phyloP scores from a whole-genome alignment of 176 grass and related monocot species.

The Phoenix dactylifera region DNA sequence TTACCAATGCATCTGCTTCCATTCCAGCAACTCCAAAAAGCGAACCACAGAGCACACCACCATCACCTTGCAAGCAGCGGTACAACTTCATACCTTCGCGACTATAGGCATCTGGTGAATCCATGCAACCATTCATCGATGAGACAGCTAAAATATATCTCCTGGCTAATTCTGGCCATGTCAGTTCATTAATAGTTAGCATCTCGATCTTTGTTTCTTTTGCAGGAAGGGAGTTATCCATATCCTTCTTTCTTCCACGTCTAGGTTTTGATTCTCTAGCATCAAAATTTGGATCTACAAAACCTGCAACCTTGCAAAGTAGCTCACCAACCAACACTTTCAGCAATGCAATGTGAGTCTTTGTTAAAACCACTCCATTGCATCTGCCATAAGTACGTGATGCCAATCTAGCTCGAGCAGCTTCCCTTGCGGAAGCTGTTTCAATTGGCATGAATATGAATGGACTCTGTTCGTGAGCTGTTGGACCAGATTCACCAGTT shows the following conservation, averaged over 20 bases:
- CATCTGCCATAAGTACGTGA: constrained; percentile 61
- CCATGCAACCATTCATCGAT: constrained; percentile 57
- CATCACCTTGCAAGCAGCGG: constrained; percentile 89
- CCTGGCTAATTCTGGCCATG: constrained; percentile 90
- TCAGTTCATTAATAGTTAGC: constrained; percentile 75
- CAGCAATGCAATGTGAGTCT: constrained; percentile 62
- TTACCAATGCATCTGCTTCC: constrained; percentile 95
- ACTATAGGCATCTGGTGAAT: constrained; percentile 74
- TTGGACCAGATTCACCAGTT: constrained; percentile 39
- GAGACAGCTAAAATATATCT: constrained; percentile 84
- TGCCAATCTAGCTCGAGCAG: constrained; percentile 55
- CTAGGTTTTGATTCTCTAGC: constrained; percentile 83
- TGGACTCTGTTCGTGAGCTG: constrained; percentile 38
- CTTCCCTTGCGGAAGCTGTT: constrained; percentile 46
- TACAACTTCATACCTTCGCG: constrained; percentile 86
- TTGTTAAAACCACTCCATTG: constrained; percentile 60
- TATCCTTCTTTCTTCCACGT: constrained; percentile 78
- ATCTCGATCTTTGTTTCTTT: constrained; percentile 74
- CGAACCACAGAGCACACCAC: constrained; percentile 80
- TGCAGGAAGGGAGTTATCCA: constrained; percentile 42
- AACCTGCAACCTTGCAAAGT: constrained; percentile 53
- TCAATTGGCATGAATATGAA: constrained; percentile 65
- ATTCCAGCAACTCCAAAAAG: constrained; percentile 82
- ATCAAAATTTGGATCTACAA: constrained; percentile 80
- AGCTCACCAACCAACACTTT: constrained; percentile 78